Percentiles rank a stretch among this genome's conserved stretches.
Conservation (phyloP, 164 flowering plant genomes). For the Piper longum region DNA sequence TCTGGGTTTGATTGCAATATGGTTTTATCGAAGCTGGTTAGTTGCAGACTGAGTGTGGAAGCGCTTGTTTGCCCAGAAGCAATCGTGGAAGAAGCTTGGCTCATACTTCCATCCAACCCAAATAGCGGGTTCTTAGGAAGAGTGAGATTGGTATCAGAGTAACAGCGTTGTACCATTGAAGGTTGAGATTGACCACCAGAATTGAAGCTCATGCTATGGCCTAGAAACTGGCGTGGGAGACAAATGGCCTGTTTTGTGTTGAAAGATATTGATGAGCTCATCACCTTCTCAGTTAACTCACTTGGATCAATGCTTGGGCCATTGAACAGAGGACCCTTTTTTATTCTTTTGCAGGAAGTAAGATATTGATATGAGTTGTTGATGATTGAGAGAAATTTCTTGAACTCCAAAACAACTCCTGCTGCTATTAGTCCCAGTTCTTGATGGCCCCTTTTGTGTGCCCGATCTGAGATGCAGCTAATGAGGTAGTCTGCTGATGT, state of each 20-base stretch:
- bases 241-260: neutral
- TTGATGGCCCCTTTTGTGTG: slow-evolving; percentile 9
- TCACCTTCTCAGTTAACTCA: slow-evolving; percentile 16
- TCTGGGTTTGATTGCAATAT: slow-evolving; percentile 1
- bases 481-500: slow-evolving; percentile 14
- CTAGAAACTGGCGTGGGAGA: neutral
- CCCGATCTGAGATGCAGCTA: slow-evolving; percentile 16
- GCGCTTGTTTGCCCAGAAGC: slow-evolving; percentile 2
- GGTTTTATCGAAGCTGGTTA: slow-evolving; percentile 5
- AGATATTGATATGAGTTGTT: slow-evolving; percentile 7
- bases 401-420: slow-evolving; percentile 20
- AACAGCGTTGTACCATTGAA: neutral
- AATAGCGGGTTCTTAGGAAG: slow-evolving; percentile 1
- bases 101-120: slow-evolving; percentile 1
- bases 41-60: slow-evolving; percentile 9
- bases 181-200: neutral
- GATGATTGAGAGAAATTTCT: slow-evolving; percentile 16
- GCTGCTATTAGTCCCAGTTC: slow-evolving; percentile 18
- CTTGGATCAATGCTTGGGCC: slow-evolving; percentile 8
- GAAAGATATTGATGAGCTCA: neutral
- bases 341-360: slow-evolving; percentile 15
- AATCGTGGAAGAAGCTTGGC: neutral
- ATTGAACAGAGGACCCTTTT: slow-evolving; percentile 21
- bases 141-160: slow-evolving; percentile 1
- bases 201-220: slow-evolving; percentile 2